phyloP scores from a whole-genome alignment of 2,329 filamentous ascomycete species.

The Orbilia ellipsospora region DNA sequence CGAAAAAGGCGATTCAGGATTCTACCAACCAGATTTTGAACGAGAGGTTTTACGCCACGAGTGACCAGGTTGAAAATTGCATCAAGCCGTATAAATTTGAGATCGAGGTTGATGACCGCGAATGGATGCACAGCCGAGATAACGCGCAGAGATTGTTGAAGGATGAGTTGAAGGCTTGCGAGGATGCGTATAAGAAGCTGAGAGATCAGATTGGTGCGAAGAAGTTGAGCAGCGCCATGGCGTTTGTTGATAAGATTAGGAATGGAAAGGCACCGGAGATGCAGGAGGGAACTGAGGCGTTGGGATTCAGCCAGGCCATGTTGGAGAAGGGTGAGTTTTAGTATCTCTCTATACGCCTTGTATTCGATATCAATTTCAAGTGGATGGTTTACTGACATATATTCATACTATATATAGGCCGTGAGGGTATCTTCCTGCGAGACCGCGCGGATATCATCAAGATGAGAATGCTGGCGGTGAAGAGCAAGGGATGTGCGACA shows the following conservation, averaged over 20 bases:
- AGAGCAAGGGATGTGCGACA: conserved; percentile 86
- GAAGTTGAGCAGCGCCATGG: conserved; percentile 88
- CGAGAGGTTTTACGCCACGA: conserved; percentile 95
- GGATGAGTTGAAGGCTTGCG: conserved; percentile 84
- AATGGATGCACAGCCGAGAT: conserved; percentile 87
- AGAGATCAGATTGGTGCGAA: conserved; percentile 82
- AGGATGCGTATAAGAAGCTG: conserved; percentile 78
- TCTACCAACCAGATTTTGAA: conserved; percentile 90
- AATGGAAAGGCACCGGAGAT: conserved; percentile 82
- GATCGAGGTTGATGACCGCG: conserved; percentile 89
- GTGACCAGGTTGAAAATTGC: conserved; percentile 97
- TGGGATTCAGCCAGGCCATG: conserved; percentile 86
- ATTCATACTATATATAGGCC: conserved; percentile 68
- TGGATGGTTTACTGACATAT: not conserved
- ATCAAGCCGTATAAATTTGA: conserved; percentile 99
- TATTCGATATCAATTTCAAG: not conserved
- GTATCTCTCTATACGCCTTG: not conserved
- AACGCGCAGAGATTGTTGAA: conserved; percentile 85
- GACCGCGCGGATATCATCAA: conserved; percentile 90
- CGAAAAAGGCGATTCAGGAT: conserved; percentile 89
- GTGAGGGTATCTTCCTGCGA: conserved; percentile 91
- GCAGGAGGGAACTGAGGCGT: conserved; percentile 78
- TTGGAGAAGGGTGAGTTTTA: conserved; percentile 77
- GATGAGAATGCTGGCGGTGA: conserved; percentile 87
- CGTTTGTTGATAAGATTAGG: conserved; percentile 88